Base-by-base conservation (phyloP, 78 protist species). In the Capsaspora owczarzaki region DNA sequence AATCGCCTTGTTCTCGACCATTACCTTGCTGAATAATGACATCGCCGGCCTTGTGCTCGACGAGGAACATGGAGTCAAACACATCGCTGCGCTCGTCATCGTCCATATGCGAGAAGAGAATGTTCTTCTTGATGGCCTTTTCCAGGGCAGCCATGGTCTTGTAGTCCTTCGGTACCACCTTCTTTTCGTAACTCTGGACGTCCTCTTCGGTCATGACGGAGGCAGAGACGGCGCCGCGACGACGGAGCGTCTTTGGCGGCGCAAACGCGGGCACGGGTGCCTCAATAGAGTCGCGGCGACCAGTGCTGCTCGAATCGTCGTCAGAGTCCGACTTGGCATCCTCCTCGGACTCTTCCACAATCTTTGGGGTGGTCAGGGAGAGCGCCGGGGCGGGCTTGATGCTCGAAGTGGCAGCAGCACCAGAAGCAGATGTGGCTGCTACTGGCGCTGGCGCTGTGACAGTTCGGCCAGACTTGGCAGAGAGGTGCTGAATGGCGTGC, bases 31-130 rank as follows among this genome's bases (percentile, higher is more conserved):
- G 42, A 47, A 92, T 92, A 49, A 92, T 83, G 12, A 53, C 56
- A 33, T 84, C 90, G 35, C 86, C 89, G 2, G 83, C 81, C 46
- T 78, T 56, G 61, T 51, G 61, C 37, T 79, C 63, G 38, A 70
- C 74, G 29, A 80, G 87, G 49, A 69, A 80, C 93, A 92, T 89
- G 23, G 95, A 91, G n/a, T 86, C 90, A 71, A 75, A 75, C 66
- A 56, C 5, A 0, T 42, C 79, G 40, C 33, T 37, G 46, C 75
- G 75, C 49, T 41, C 75, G 75, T 41, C 49, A 1, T 37, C 75
- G 51, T 69, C 49, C 40, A 37, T 5, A 19, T 40, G 49, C 66
- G 42, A 22, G 76, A 83, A 83, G 43, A 83, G 76, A 25, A 83
- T 35, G 68, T 83, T 83, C 66, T 74, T 46, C 22, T 25, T n/a